Percentiles rank a stretch among this genome's conserved stretches.
Conservation (phyloP, 2,329 filamentous ascomycete species). For the Colletotrichum graminicola region DNA sequence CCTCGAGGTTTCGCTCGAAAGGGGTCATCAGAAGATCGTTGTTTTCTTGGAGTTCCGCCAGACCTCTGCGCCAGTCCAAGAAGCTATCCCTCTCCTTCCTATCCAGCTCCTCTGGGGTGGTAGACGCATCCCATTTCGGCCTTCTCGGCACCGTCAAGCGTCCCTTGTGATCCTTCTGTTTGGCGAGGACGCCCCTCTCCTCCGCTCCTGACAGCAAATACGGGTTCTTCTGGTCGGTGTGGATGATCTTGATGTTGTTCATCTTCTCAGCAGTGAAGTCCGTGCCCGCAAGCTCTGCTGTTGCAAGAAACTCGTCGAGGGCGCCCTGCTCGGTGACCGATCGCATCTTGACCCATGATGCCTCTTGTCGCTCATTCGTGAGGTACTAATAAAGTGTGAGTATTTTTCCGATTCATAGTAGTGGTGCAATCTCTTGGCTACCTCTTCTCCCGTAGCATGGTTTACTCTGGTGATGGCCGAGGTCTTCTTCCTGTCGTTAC, state of each 20-base stretch:
- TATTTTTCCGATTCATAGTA: neutral
- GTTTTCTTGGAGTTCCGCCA: constrained; percentile 94
- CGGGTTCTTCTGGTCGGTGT: constrained; percentile 95
- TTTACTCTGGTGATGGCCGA: constrained; percentile 74
- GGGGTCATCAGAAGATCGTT: constrained; percentile 97
- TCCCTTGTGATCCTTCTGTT: constrained; percentile 84
- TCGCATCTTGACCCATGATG: constrained; percentile 99
- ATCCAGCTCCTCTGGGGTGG: constrained; percentile 87
- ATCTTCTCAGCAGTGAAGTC: constrained; percentile 99
- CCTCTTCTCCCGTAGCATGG: constrained; percentile 82
- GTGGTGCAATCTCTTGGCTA: constrained; percentile 48
- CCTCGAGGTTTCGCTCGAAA: constrained; percentile 96
- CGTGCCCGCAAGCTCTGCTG: constrained; percentile 95
- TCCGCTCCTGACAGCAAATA: constrained; percentile 89
- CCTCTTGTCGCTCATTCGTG: constrained; percentile 90
- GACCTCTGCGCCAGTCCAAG: constrained; percentile 86
- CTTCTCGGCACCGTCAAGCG: constrained; percentile 90
- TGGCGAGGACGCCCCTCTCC: constrained; percentile 81
- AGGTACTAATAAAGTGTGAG: constrained; percentile 73
- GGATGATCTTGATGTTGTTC: constrained; percentile 99
- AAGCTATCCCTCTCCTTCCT: constrained; percentile 82
- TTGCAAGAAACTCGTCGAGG: constrained; percentile 95
- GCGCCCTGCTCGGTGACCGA: constrained; percentile 97
- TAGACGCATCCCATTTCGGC: constrained; percentile 88
- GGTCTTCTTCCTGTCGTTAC: constrained; percentile 80